A percentile compares a stretch with the other conserved stretches of the same genome.
These are phyloP conservation scores for Aspergillus vadensis DNA, from an alignment of 2,329 filamentous ascomycete species.

Conservation along the genomic window DNA sequence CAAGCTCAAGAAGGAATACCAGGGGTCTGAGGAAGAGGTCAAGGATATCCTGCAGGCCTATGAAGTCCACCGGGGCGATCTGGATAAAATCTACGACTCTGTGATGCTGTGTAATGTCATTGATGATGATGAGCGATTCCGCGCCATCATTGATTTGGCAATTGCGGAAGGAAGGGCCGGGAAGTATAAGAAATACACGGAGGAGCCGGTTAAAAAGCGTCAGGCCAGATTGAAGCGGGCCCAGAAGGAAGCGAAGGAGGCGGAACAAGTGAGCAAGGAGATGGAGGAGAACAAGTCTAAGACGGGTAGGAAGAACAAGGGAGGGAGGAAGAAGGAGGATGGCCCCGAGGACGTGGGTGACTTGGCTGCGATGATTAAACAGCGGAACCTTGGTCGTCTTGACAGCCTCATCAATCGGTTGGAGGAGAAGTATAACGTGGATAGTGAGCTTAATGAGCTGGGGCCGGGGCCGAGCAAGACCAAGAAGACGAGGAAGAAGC, in stretches of 20 bases:
- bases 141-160: conserved; percentile 76
- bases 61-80: conserved; percentile 69
- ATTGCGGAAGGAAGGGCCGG: conserved; percentile 70
- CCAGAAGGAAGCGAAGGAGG: conserved; percentile 69
- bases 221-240: conserved; percentile 61
- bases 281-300: conserved; percentile 73
- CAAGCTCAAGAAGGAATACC: conserved; percentile 76
- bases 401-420: conserved; percentile 69
- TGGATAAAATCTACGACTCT: conserved; percentile 74
- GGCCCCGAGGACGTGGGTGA: conserved; percentile 40
- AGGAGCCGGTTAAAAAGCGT: conserved; percentile 69
- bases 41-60: conserved; percentile 77
- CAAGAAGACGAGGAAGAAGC: conserved; percentile 35
- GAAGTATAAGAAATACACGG: conserved; percentile 67
- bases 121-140: conserved; percentile 83
- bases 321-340: conserved; percentile 16
- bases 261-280: conserved; percentile 73
- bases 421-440: conserved; percentile 69
- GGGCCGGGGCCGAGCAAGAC: conserved; percentile 28
- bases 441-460: neutral
- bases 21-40: conserved; percentile 81
- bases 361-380: conserved; percentile 74
- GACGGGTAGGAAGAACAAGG: conserved; percentile 27
- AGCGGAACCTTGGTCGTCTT: conserved; percentile 66
- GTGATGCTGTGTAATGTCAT: conserved; percentile 86